Percentiles rank a stretch among this genome's conserved stretches.
These are phyloP conservation scores for Daedaleopsis sinensis DNA, from an alignment of 768 basidiomycete species.

Conservation along the genomic window DNA sequence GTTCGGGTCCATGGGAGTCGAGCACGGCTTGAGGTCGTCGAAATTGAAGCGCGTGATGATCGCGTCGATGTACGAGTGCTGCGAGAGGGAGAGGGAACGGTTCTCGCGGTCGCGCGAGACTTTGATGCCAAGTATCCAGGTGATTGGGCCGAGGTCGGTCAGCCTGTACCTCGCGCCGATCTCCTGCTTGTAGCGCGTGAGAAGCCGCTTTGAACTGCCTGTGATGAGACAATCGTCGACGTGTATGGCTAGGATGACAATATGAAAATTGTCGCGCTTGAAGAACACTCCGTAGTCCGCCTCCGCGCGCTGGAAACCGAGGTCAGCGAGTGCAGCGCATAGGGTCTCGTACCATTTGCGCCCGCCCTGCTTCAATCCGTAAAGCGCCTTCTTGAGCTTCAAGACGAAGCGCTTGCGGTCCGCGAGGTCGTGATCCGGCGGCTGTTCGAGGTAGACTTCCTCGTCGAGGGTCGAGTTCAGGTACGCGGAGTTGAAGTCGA, in stretches of 20 bases:
- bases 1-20: slow-evolving; percentile 28
- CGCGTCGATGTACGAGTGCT: slow-evolving; percentile 16
- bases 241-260: slow-evolving; percentile 13
- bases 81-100: slow-evolving; percentile 18
- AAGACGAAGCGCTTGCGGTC: slow-evolving; percentile 16
- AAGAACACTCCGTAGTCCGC: slow-evolving; percentile 7
- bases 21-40: slow-evolving; percentile 5
- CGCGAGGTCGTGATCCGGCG: slow-evolving; percentile 28
- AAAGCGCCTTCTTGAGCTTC: slow-evolving; percentile 34
- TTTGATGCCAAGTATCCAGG: slow-evolving; percentile 29
- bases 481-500: slow-evolving; percentile 35
- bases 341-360: slow-evolving; percentile 36
- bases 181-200: background rate
- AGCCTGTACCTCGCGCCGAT: slow-evolving; percentile 6
- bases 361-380: slow-evolving; percentile 41
- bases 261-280: background rate
- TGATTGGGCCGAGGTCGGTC: slow-evolving; percentile 22
- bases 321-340: background rate
- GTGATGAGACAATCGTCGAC: slow-evolving; percentile 20
- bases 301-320: slow-evolving; percentile 8
- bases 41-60: background rate
- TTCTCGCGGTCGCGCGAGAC: slow-evolving; percentile 16
- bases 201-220: background rate
- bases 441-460: slow-evolving; percentile 47
- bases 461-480: slow-evolving; percentile 41